Evolutionary conservation across 1,139 yeast genomes (phyloP), one percentile per base, ranked within the genome.

Genomic region (Pichia sp.): DNA sequence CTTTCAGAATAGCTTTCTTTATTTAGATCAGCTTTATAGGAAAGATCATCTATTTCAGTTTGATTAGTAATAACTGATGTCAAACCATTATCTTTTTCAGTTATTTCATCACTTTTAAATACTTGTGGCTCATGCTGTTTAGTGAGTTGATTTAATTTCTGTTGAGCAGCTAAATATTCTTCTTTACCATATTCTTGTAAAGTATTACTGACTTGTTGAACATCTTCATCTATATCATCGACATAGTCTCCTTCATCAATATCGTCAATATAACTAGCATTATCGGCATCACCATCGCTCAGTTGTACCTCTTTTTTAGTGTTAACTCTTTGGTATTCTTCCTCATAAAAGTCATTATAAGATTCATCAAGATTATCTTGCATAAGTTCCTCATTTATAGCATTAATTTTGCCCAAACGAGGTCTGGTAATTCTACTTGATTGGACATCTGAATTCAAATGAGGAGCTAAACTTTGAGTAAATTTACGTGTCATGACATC

Each of bases 61-160:
- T 31, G 40, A 34, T 38, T 42, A 29, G 33, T 43, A 30, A 5
- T 9, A 29, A 18, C 35, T 34, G 31, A 7, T 32, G 9, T 26
- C 36, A 27, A 9, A 18, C 6, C 36, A 27, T 35, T 7, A 30
- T 26, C 39, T 27, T 27, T 7, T 9, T 25, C 29, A 31, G 40
- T 34, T 5, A 41, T 7, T 42, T 55, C 55, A 43, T 54, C 54
- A 39, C 56, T 57, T 28, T 39, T 44, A 29, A 62, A 35, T 11
- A 62, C 56, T 43, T 62, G 64, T 31, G 52, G 53, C 43, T 62
- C 63, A 29, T 60, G 60, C 34, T 40, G 34, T 38, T 42, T 54
- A 10, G 61, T 62, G 35, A 61, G 47, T 30, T 53, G 59, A 50
- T 60, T 61, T 30, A 62, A 42, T 43, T 55, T 60, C 39, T 47